Evolutionary conservation across 2,329 filamentous ascomycete species (phyloP), one percentile per base, ranked within the genome.

Genomic region (Colletotrichum gigasporum): DNA sequence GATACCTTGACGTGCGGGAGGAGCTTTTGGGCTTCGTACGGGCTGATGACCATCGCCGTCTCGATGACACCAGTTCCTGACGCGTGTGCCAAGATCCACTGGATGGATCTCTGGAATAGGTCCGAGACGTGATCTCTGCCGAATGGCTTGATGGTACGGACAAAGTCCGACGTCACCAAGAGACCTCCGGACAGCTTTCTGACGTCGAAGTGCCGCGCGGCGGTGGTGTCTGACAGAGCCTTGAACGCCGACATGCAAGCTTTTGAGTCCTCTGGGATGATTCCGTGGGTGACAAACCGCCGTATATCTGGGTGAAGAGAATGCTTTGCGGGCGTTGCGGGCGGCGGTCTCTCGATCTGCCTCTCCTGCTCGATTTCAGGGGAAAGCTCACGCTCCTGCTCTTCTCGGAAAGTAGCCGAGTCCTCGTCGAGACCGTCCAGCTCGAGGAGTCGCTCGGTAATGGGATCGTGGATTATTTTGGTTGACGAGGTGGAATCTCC

Each of bases 311-410:
- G 10, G 53, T 88, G 80, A 0, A 88, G 10, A 0, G 0, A 2
- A 45, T 90, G 85, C 0, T 8, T 1, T 0, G 66, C 69, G 0
- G 88, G 79, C 0, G 69, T 35, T 1, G 78, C 77, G 0, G 73
- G 60, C 0, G 72, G 69, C 0, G 87, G 85, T 1, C 77, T 78
- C 67, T 91, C 78, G 1, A 86, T 68, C 50, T 91, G 76, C 1
- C 81, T 76, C 69, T 92, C 87, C 24, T 83, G 75, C 67, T 92
- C 87, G 1, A 86, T 81, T 65, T 93, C 90, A 0, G 87, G 87
- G 0, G 86, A 80, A 0, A 93, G 76, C 66, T 92, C 90, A 0
- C 90, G 81, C 70, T 93, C 90, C 67, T 92, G 88, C 61, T 93
- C 90, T 69, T 92, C 88, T 3, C 85, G 76, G 0, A 91, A 73